Conservation (phyloP, 345 rosid genomes). For the Excoecaria agallocha region DNA sequence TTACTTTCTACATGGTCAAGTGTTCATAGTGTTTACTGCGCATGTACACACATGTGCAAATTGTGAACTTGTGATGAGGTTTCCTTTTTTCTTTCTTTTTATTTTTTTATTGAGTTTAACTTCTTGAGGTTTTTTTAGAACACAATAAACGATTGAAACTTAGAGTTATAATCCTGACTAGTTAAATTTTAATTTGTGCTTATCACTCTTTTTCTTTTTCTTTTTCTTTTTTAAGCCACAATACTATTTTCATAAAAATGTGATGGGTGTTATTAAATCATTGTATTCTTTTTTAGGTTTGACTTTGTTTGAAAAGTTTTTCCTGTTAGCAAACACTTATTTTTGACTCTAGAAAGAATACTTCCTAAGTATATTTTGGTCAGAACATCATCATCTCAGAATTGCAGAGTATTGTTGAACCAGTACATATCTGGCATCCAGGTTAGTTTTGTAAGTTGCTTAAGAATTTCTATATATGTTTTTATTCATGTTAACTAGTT, state of each 20-base stretch:
- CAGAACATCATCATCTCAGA: constrained; percentile 12
- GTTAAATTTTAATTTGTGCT: neutral
- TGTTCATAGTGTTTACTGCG: too few species aligned
- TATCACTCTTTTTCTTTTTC: too few species aligned
- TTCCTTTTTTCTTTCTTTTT: neutral
- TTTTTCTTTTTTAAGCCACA: neutral
- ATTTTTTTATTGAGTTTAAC: neutral
- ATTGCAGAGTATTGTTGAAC: constrained; percentile 58
- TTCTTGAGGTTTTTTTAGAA: neutral
- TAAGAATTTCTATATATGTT: neutral
- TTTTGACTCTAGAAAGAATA: neutral
- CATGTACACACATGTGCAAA: too few species aligned
- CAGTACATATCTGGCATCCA: constrained; percentile 76
- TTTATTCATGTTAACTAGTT: neutral
- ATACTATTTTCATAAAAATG: neutral
- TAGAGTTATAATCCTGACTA: neutral
- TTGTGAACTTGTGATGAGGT: neutral
- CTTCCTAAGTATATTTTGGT: neutral
- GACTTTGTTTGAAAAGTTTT: too few species aligned
- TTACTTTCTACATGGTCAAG: too few species aligned
- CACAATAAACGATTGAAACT: neutral
- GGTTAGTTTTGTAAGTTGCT: constrained; percentile 40
- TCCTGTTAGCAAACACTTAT: neutral
- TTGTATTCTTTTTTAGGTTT: too few species aligned
- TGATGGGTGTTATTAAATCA: neutral